Conservation (phyloP, 768 basidiomycete genomes). For the Mrakia frigida region DNA sequence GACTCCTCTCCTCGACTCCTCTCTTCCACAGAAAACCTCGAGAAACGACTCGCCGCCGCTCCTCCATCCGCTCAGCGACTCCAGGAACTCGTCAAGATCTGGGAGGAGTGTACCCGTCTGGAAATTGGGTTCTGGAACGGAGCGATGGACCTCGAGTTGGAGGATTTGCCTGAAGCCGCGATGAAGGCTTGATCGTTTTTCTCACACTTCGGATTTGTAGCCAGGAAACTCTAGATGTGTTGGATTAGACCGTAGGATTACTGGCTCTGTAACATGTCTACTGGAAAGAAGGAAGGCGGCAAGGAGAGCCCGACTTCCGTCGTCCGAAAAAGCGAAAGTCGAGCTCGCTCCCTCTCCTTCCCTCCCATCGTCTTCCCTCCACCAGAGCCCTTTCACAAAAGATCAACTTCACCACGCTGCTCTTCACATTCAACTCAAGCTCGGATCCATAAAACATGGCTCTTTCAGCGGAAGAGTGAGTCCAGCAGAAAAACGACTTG, state of each 20-base stretch:
- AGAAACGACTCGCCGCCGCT: slow-evolving; percentile 56
- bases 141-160: slow-evolving; percentile 46
- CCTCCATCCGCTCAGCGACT: slow-evolving; percentile 60
- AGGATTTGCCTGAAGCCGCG: slow-evolving; percentile 9
- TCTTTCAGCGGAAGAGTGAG: slow-evolving; percentile 8
- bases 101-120: slow-evolving; percentile 63
- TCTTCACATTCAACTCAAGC: not conserved
- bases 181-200: not conserved
- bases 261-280: too few relatives aligned
- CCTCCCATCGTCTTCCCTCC: not conserved
- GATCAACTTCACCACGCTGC: not conserved
- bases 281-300: too few relatives aligned
- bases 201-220: too few relatives aligned
- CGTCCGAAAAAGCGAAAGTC: too few relatives aligned
- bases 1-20: not conserved
- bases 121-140: slow-evolving; percentile 88
- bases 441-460: not conserved
- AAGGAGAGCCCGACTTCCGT: too few relatives aligned
- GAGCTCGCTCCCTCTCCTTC: too few relatives aligned
- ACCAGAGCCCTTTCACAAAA: not conserved
- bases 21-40: slow-evolving; percentile 62
- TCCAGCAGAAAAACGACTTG: not conserved
- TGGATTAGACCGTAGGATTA: too few relatives aligned
- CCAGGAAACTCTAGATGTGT: too few relatives aligned
- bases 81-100: slow-evolving; percentile 59